A percentile compares a stretch with the other conserved stretches of the same genome.
These are phyloP conservation scores for Artemisia tridentata DNA, from an alignment of 129 eudicot genomes.

Conservation along the genomic window DNA sequence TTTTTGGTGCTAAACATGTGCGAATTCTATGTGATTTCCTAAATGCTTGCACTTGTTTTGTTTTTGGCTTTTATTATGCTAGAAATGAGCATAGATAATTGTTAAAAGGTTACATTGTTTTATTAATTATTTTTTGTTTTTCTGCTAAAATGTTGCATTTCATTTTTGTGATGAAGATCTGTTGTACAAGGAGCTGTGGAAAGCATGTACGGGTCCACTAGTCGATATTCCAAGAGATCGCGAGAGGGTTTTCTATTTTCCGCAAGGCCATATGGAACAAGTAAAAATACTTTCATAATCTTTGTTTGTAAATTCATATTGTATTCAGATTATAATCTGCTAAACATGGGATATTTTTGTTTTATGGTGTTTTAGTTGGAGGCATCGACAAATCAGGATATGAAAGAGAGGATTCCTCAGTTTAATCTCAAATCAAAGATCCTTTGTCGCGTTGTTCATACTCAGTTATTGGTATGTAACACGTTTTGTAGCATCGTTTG, in stretches of 20 bases:
- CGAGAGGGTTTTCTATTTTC: conserved; percentile 85
- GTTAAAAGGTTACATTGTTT: too few species aligned
- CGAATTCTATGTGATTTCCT: too few species aligned
- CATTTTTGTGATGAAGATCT: conserved; percentile 29
- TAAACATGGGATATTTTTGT: background rate
- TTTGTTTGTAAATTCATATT: conserved; percentile 10
- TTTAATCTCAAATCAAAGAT: conserved; percentile 72
- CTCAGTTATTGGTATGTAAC: conserved; percentile 58
- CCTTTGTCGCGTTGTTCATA: conserved; percentile 74
- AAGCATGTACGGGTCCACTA: conserved; percentile 90
- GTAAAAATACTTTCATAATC: conserved; percentile 33
- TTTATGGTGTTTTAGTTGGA: conserved; percentile 52
- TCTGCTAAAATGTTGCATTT: background rate
- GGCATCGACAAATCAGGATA: conserved; percentile 90
- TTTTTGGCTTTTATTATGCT: background rate
- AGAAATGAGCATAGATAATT: conserved; percentile 7
- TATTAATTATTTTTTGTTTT: too few species aligned
- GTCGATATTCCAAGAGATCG: conserved; percentile 69
- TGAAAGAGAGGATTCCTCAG: conserved; percentile 58
- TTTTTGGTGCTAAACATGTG: background rate
- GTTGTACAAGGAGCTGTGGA: conserved; percentile 80
- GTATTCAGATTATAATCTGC: conserved; percentile 20
- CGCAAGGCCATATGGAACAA: conserved; percentile 98
- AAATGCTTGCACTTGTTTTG: background rate
- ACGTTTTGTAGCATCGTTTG: background rate